These are phyloP conservation scores for Suhomyces kilbournensis DNA, from an alignment of 805 yeast genomes.

Conservation along the genomic window DNA sequence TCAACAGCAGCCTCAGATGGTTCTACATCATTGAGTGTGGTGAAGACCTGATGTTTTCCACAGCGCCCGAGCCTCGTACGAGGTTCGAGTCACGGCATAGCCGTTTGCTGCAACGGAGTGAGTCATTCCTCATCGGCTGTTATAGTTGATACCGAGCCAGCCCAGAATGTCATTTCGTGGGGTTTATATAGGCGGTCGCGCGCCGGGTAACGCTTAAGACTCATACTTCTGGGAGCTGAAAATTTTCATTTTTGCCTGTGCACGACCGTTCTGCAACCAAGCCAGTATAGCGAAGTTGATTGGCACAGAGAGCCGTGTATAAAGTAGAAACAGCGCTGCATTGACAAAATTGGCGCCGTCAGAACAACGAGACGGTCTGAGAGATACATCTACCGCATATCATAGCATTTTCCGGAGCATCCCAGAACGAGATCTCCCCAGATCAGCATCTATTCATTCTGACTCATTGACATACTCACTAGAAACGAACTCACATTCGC, in stretches of 20 bases:
- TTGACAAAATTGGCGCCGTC: background rate
- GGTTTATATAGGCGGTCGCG: no score
- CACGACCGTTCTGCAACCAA: constrained; percentile 1
- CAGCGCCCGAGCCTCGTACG: constrained; percentile 42
- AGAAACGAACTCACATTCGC: no score
- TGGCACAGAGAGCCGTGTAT: background rate
- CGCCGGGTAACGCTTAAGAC: background rate
- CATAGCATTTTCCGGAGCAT: background rate
- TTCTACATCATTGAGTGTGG: constrained; percentile 43
- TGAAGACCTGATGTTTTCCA: constrained; percentile 54
- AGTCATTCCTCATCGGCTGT: constrained; percentile 57
- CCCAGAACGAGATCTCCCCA: background rate
- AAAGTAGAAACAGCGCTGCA: background rate
- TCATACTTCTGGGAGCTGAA: background rate
- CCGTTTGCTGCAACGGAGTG: constrained; percentile 35
- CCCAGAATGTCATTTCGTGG: background rate
- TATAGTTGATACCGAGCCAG: constrained; percentile 44
- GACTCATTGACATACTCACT: background rate
- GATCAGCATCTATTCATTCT: background rate
- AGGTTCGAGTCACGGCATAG: constrained; percentile 11
- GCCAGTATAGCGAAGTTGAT: background rate
- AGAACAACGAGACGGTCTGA: background rate
- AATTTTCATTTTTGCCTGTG: constrained; percentile 6
- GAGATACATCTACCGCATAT: background rate
- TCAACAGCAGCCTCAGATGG: constrained; percentile 34